These are phyloP conservation scores for Hebeloma cylindrosporum DNA, from an alignment of 768 basidiomycete species.

Conservation along the genomic window DNA sequence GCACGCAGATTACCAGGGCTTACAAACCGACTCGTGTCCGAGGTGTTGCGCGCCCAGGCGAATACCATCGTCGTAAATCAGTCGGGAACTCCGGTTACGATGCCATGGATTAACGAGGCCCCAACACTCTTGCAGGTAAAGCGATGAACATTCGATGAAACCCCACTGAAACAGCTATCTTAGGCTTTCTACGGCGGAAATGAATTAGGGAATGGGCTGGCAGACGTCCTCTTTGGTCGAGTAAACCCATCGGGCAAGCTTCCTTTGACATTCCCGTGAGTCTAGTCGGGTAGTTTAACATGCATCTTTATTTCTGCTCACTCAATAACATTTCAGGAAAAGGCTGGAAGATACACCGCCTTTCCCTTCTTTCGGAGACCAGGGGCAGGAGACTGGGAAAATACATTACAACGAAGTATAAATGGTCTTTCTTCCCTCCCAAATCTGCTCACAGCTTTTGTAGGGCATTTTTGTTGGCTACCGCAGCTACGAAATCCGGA, in stretches of 20 bases:
- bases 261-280: slow-evolving; percentile 53
- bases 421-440: background rate
- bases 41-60: slow-evolving; percentile 50
- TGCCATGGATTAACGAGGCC: slow-evolving; percentile 52
- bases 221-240: slow-evolving; percentile 60
- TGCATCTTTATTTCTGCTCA: background rate
- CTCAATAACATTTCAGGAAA: slow-evolving; percentile 28
- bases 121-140: slow-evolving; percentile 41
- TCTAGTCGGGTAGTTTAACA: slow-evolving; percentile 4
- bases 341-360: slow-evolving; percentile 54
- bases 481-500: slow-evolving; percentile 46
- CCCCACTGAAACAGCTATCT: background rate
- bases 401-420: slow-evolving; percentile 47
- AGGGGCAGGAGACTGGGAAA: slow-evolving; percentile 44
- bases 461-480: slow-evolving; percentile 56
- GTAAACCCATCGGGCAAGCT: slow-evolving; percentile 60
- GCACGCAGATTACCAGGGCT: slow-evolving; percentile 45
- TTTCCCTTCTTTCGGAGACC: slow-evolving; percentile 43
- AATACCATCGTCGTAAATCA: slow-evolving; percentile 60
- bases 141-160: background rate
- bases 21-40: slow-evolving; percentile 50
- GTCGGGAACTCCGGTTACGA: slow-evolving; percentile 50
- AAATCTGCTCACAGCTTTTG: slow-evolving; percentile 8
- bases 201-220: slow-evolving; percentile 55
- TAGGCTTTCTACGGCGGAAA: slow-evolving; percentile 57